Percentiles rank a stretch among this genome's conserved stretches.
Evolutionary conservation across 1,139 yeast genomes (phyloP).

Genomic region (Candida tetrigidarum): DNA sequence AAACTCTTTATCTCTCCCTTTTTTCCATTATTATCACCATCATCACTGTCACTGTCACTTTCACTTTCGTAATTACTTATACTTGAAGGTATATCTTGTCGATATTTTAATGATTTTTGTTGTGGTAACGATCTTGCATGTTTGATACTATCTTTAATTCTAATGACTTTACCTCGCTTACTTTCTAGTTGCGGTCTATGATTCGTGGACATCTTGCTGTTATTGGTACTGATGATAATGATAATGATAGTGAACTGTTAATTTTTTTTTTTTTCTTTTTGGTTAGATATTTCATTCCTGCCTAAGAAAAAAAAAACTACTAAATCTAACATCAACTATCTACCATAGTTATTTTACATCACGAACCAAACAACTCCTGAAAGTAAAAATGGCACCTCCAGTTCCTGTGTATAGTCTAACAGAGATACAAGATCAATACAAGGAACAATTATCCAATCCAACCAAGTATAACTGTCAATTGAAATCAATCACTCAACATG

Average conservation of each 20-base stretch:
- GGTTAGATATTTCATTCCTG: background rate
- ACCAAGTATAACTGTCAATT: slow-evolving; percentile 44
- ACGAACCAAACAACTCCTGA: background rate
- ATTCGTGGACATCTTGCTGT: slow-evolving; percentile 49
- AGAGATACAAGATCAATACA: slow-evolving; percentile 33
- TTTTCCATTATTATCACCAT: slow-evolving; percentile 28
- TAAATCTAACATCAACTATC: no score
- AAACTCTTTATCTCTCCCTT: slow-evolving; percentile 22
- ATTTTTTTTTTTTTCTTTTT: no score
- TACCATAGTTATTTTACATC: no score
- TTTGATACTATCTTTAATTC: slow-evolving; percentile 47
- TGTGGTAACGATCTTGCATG: slow-evolving; percentile 77
- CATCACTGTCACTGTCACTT: slow-evolving; percentile 24
- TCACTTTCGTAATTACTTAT: background rate
- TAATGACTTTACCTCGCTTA: slow-evolving; percentile 67
- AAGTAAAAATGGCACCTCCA: slow-evolving; percentile 47
- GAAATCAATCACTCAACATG: slow-evolving; percentile 52
- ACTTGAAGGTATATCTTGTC: slow-evolving; percentile 37
- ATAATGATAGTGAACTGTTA: background rate
- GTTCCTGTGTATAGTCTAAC: slow-evolving; percentile 42
- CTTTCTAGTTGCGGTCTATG: slow-evolving; percentile 91
- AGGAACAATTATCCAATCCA: slow-evolving; percentile 33
- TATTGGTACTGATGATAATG: background rate
- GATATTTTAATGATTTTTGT: slow-evolving; percentile 66
- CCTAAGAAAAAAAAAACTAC: no score